Evolutionary conservation across 768 basidiomycete species (phyloP).

Genomic region (Neoboletus subvelutipes): DNA sequence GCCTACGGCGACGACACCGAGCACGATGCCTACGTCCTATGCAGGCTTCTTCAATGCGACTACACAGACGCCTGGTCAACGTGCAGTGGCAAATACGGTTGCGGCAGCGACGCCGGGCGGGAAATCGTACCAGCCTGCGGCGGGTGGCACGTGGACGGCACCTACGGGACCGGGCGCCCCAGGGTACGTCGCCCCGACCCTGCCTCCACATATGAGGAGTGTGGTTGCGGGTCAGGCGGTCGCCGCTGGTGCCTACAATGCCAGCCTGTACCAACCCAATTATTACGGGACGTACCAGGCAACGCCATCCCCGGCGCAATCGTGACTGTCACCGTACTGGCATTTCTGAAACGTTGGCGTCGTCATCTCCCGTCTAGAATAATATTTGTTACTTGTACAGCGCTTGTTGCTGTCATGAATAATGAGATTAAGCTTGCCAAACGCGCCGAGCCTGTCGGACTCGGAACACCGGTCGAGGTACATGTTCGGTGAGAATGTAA

Average conservation of each 20-base stretch:
- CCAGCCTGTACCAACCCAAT: constrained; percentile 28
- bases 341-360: constrained; percentile 1
- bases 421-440: constrained; percentile 13
- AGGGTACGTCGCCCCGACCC: constrained; percentile 35
- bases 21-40: constrained; percentile 37
- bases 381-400: constrained; percentile 14
- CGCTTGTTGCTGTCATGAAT: constrained; percentile 14
- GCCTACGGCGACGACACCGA: constrained; percentile 25
- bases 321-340: constrained; percentile 10
- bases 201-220: constrained; percentile 43
- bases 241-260: constrained; percentile 17
- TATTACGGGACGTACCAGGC: constrained; percentile 36
- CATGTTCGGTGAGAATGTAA: not conserved
- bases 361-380: constrained; percentile 19
- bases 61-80: constrained; percentile 37
- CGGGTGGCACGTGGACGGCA: constrained; percentile 26
- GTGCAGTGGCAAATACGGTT: constrained; percentile 58
- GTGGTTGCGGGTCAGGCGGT: constrained; percentile 26
- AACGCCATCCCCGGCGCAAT: constrained; percentile 33
- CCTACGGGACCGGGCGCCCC: constrained; percentile 24
- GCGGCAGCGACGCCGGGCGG: constrained; percentile 26
- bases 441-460: not conserved
- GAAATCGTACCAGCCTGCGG: constrained; percentile 34
- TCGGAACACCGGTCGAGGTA: not conserved
- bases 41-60: constrained; percentile 40